Percentiles rank a stretch among this genome's conserved stretches.
Conservation (phyloP, 2,329 filamentous ascomycete species). For the Colletotrichum nymphaeae region DNA sequence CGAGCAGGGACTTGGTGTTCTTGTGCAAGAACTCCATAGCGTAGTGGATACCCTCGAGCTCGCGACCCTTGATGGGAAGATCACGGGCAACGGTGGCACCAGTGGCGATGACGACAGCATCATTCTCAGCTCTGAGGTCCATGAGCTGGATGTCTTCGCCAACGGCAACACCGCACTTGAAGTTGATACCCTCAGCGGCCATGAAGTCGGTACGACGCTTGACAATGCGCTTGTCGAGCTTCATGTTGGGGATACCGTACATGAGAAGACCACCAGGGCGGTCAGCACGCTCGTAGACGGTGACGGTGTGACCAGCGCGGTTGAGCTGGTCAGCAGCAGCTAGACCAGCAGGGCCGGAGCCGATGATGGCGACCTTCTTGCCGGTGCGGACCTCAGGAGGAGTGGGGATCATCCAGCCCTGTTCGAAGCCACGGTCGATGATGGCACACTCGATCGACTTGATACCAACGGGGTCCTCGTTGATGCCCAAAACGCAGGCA, state of each 20-base stretch:
- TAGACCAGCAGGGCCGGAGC: slow-evolving; percentile 91
- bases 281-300: slow-evolving; percentile 92
- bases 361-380: slow-evolving; percentile 89
- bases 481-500: slow-evolving; percentile 95
- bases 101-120: slow-evolving; percentile 91
- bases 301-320: slow-evolving; percentile 88
- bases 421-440: slow-evolving; percentile 96
- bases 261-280: slow-evolving; percentile 92
- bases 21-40: slow-evolving; percentile 98
- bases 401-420: slow-evolving; percentile 94
- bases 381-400: slow-evolving; percentile 85
- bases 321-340: slow-evolving; percentile 94
- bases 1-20: slow-evolving; percentile 97
- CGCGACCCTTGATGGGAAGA: slow-evolving; percentile 88
- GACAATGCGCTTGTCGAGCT: slow-evolving; percentile 97
- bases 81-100: slow-evolving; percentile 95
- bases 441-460: slow-evolving; percentile 99
- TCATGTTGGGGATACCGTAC: slow-evolving; percentile 99
- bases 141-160: slow-evolving; percentile 78
- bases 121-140: slow-evolving; percentile 78
- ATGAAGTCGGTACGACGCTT: slow-evolving; percentile 96
- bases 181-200: slow-evolving; percentile 86
- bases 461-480: slow-evolving; percentile 96
- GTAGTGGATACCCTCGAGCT: slow-evolving; percentile 90
- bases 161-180: slow-evolving; percentile 81